Percentiles rank a stretch among this genome's conserved stretches.
phyloP scores from a whole-genome alignment of 2,329 filamentous ascomycete genomes.

The Sarocladium kiliense region DNA sequence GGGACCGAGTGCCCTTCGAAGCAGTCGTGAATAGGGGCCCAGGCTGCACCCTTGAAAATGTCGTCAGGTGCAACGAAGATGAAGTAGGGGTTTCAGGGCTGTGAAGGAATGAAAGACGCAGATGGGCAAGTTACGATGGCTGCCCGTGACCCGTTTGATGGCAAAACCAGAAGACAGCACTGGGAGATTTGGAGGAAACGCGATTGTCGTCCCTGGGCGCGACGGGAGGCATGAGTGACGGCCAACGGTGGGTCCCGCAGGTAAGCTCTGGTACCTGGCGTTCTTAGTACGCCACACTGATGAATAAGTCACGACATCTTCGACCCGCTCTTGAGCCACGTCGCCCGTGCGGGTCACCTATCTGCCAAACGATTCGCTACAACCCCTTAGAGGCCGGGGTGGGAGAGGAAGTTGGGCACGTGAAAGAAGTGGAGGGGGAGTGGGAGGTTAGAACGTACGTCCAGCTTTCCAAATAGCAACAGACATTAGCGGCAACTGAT shows the following conservation, averaged over 20 bases:
- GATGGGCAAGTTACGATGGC: neutral
- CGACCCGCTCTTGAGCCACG: neutral
- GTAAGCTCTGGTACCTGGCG: neutral
- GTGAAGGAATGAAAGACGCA: neutral
- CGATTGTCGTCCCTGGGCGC: conserved; percentile 9
- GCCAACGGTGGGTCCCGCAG: neutral
- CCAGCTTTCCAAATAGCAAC: too few relatives aligned
- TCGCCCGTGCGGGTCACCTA: neutral
- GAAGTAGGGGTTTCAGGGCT: too few relatives aligned
- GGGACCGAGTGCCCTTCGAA: neutral
- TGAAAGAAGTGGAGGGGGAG: neutral
- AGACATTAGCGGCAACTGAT: too few relatives aligned
- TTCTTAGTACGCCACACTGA: too few relatives aligned
- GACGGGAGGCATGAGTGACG: conserved; percentile 3
- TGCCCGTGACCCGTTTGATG: conserved; percentile 2
- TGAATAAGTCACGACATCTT: neutral
- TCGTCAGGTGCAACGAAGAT: neutral
- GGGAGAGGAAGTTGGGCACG: neutral
- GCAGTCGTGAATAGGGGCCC: neutral
- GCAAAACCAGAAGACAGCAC: neutral
- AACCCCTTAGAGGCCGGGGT: neutral
- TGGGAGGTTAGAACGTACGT: neutral
- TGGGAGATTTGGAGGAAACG: conserved; percentile 8
- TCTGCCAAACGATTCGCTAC: neutral
- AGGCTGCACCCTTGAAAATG: neutral